phyloP scores from a whole-genome alignment of 139 green algal genomes.

The Pseudopediastrum boryanum region DNA sequence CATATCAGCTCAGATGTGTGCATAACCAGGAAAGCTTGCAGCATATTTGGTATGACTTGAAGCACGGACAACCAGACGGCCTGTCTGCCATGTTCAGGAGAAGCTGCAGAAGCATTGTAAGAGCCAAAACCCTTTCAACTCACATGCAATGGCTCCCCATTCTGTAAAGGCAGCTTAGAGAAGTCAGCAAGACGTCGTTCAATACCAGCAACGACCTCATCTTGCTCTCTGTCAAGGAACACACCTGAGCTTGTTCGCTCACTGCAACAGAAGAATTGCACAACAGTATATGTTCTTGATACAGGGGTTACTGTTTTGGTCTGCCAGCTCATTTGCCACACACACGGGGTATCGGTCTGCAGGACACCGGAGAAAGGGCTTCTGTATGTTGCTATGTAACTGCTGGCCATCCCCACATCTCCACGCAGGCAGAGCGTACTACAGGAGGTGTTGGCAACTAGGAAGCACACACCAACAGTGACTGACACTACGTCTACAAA shows the following conservation, averaged over 20 bases:
- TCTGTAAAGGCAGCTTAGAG: slow-evolving; percentile 20
- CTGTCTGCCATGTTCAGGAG: too few relatives aligned
- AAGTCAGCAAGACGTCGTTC: slow-evolving; percentile 31
- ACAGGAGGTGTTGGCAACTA: too few relatives aligned
- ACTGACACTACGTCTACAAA: too few relatives aligned
- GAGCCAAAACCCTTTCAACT: not conserved
- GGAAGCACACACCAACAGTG: too few relatives aligned
- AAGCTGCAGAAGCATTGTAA: not conserved
- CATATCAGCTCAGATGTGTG: not conserved
- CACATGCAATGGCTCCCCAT: slow-evolving; percentile 32
- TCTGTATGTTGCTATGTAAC: too few relatives aligned
- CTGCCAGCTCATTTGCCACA: not conserved
- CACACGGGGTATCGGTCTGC: too few relatives aligned
- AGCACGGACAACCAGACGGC: too few relatives aligned
- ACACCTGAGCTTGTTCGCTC: slow-evolving; percentile 23
- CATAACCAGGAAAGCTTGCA: not conserved
- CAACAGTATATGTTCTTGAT: not conserved
- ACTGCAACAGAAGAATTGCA: not conserved
- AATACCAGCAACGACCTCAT: slow-evolving; percentile 14
- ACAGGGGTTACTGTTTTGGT: not conserved
- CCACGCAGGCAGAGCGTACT: too few relatives aligned
- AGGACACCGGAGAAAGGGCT: too few relatives aligned
- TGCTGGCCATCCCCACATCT: too few relatives aligned
- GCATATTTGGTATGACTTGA: too few relatives aligned
- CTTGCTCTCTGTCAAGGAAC: slow-evolving; percentile 12